A percentile compares a stretch with the other conserved stretches of the same genome.
Evolutionary conservation across 2,329 filamentous ascomycete species (phyloP).

Genomic region (Colletotrichum liaoningense): DNA sequence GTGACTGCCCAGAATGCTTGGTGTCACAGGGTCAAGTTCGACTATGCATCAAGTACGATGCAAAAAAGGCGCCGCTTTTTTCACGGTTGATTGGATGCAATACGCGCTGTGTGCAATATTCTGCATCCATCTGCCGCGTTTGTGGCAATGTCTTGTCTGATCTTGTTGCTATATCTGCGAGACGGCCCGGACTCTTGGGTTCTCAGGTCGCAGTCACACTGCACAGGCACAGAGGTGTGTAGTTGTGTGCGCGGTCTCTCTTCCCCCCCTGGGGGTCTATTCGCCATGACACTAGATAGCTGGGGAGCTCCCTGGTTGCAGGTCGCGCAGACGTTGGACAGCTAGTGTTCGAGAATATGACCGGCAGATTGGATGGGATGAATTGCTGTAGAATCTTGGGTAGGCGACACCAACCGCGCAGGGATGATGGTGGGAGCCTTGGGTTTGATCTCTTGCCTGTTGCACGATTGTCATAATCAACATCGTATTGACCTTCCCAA

Average conservation of each 20-base stretch:
- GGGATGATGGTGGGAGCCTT: constrained; percentile 16
- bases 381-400: constrained; percentile 18
- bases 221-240: constrained; percentile 11
- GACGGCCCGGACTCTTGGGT: constrained; percentile 27
- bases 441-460: constrained; percentile 18
- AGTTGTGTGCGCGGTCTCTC: neutral
- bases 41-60: neutral
- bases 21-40: neutral
- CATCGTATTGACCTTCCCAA: constrained; percentile 1
- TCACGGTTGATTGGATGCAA: constrained; percentile 26
- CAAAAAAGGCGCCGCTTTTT: neutral
- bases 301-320: constrained; percentile 14
- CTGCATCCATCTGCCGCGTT: constrained; percentile 19
- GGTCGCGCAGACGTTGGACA: constrained; percentile 2
- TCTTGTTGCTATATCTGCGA: constrained; percentile 18
- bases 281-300: neutral
- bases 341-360: constrained; percentile 16
- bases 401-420: constrained; percentile 9
- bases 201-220: constrained; percentile 8
- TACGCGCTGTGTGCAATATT: constrained; percentile 33
- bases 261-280: neutral
- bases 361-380: constrained; percentile 28
- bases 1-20: neutral
- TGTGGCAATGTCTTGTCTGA: constrained; percentile 8
- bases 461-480: constrained; percentile 22